A percentile compares a stretch with the other conserved stretches of the same genome.
Conservation (phyloP, 2,329 filamentous ascomycete genomes). For the Canariomyces notabilis region DNA sequence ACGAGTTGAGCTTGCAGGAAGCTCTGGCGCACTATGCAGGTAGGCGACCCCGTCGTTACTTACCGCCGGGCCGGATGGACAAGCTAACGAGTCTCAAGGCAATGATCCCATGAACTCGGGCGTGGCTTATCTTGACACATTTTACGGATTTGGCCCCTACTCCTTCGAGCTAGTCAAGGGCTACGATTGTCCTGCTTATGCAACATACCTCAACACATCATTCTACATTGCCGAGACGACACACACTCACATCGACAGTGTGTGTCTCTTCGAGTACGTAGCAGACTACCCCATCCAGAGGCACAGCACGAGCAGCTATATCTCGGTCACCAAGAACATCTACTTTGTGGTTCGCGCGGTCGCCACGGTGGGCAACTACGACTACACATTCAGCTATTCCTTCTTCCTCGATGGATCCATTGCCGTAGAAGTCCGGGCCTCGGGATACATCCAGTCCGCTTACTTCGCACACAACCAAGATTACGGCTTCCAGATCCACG, state of each 20-base stretch:
- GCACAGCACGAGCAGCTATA: conserved; percentile 39
- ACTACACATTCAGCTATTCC: conserved; percentile 45
- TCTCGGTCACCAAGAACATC: conserved; percentile 40
- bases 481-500: conserved; percentile 47
- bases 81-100: conserved; percentile 19
- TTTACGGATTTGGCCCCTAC: conserved; percentile 44
- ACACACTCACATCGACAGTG: conserved; percentile 42
- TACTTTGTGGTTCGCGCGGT: conserved; percentile 43
- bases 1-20: conserved; percentile 52
- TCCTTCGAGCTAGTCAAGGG: conserved; percentile 42
- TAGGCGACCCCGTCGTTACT: conserved; percentile 4
- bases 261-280: conserved; percentile 53
- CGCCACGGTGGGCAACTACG: conserved; percentile 50
- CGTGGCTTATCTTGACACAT: conserved; percentile 43
- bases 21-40: conserved; percentile 48
- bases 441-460: conserved; percentile 49
- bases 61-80: too few species aligned
- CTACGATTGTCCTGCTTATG: conserved; percentile 48
- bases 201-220: conserved; percentile 45
- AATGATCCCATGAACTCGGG: conserved; percentile 29
- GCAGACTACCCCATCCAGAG: conserved; percentile 46
- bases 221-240: conserved; percentile 42
- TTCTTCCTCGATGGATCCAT: conserved; percentile 50
- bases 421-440: conserved; percentile 46
- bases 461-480: conserved; percentile 42